phyloP scores from a whole-genome alignment of 495 filamentous ascomycete species.

The Oleoguttula mirabilis region DNA sequence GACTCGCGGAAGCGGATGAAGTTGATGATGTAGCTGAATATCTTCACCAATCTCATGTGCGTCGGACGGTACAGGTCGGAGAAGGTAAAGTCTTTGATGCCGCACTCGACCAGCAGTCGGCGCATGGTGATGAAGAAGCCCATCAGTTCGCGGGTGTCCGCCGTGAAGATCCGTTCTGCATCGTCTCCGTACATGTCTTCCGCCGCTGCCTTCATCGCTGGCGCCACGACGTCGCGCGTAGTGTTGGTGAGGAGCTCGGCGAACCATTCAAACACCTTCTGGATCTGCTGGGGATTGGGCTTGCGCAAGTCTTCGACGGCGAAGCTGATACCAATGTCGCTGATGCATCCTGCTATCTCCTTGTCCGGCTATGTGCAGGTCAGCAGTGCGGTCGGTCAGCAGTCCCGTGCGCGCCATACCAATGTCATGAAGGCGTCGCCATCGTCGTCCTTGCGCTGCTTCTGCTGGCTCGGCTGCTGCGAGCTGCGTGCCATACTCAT shows the following conservation, averaged over 20 bases:
- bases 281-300: slow-evolving; percentile 83
- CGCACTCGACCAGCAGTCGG: slow-evolving; percentile 71
- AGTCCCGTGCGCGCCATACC: slow-evolving; percentile 34
- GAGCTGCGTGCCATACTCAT: slow-evolving; percentile 58
- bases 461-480: slow-evolving; percentile 28
- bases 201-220: slow-evolving; percentile 80
- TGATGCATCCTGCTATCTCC: slow-evolving; percentile 94
- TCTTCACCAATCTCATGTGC: slow-evolving; percentile 72
- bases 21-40: slow-evolving; percentile 94
- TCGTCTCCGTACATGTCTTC: slow-evolving; percentile 75
- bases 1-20: slow-evolving; percentile 93
- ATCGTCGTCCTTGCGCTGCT: slow-evolving; percentile 66
- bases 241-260: slow-evolving; percentile 85
- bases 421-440: slow-evolving; percentile 84
- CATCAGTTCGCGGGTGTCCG: slow-evolving; percentile 83
- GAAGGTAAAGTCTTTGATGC: slow-evolving; percentile 86
- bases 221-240: slow-evolving; percentile 80
- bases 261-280: slow-evolving; percentile 96
- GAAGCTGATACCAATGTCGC: slow-evolving; percentile 85
- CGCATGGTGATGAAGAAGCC: slow-evolving; percentile 76
- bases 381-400: not conserved
- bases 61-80: slow-evolving; percentile 80
- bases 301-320: slow-evolving; percentile 81
- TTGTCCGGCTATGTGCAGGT: slow-evolving; percentile 46
- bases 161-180: slow-evolving; percentile 61